A percentile compares a stretch with the other conserved stretches of the same genome.
Evolutionary conservation across 441 rosid species (phyloP).

Genomic region (Croton laevigatus): DNA sequence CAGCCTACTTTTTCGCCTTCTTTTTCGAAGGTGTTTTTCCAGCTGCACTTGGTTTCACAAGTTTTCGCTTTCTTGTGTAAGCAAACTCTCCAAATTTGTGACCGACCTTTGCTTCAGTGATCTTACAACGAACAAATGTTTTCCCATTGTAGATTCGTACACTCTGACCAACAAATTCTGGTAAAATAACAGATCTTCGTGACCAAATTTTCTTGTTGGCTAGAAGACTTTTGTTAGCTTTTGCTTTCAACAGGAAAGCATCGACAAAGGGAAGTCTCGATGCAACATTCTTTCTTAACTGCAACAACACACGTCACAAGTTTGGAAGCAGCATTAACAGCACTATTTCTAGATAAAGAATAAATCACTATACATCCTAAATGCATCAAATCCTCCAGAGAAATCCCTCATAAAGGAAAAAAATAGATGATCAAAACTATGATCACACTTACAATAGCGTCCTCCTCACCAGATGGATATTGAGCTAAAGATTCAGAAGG

Average conservation of each 20-base stretch:
- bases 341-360: not conserved
- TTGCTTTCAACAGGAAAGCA: conserved; percentile 45
- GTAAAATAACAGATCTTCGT: conserved; percentile 51
- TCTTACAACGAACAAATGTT: conserved; percentile 49
- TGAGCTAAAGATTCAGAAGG: not conserved
- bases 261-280: conserved; percentile 44
- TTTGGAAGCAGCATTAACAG: conserved; percentile 4
- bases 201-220: conserved; percentile 57
- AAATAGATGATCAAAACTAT: not conserved
- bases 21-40: conserved; percentile 2
- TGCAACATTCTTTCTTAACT: conserved; percentile 14
- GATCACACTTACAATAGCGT: not conserved
- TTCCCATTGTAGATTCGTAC: conserved; percentile 59
- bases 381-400: too few relatives aligned
- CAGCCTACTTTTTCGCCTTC: conserved; percentile 12
- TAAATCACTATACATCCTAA: not conserved
- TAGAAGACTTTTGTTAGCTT: conserved; percentile 36
- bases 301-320: not conserved
- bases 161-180: conserved; percentile 43
- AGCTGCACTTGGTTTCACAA: not conserved
- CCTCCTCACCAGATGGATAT: not conserved
- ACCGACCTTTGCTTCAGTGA: conserved; percentile 61
- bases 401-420: not conserved
- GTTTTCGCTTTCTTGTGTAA: conserved; percentile 42
- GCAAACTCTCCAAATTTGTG: conserved; percentile 66